phyloP scores from a whole-genome alignment of 73 alveolate genomes.

The Paramecium octaurelia region DNA sequence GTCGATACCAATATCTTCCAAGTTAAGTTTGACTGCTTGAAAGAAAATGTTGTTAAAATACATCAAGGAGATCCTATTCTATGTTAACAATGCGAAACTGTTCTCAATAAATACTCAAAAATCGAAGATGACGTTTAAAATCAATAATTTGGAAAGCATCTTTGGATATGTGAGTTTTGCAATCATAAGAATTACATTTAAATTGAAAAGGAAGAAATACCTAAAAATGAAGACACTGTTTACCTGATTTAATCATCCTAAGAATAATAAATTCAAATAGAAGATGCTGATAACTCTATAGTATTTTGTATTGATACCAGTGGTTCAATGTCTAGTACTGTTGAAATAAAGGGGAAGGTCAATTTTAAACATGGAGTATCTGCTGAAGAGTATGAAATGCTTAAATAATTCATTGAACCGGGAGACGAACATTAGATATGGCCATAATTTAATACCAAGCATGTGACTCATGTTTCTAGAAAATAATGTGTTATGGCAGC shows the following conservation, averaged over 20 bases:
- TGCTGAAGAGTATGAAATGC: constrained; percentile 65
- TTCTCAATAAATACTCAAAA: constrained; percentile 72
- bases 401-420: constrained; percentile 61
- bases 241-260: constrained; percentile 68
- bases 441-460: constrained; percentile 64
- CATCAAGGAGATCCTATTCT: constrained; percentile 80
- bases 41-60: constrained; percentile 62
- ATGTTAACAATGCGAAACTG: constrained; percentile 80
- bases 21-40: constrained; percentile 60
- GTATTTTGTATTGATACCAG: constrained; percentile 88
- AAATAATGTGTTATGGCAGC: constrained; percentile 94
- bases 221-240: constrained; percentile 58
- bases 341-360: constrained; percentile 76
- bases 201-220: constrained; percentile 75
- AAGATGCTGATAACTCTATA: constrained; percentile 41
- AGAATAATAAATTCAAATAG: constrained; percentile 56
- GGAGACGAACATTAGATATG: constrained; percentile 68
- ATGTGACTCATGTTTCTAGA: constrained; percentile 79
- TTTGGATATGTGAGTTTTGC: constrained; percentile 82
- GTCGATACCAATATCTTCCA: constrained; percentile 79
- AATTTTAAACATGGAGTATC: constrained; percentile 74
- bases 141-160: background rate
- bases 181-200: constrained; percentile 46
- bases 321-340: constrained; percentile 91
- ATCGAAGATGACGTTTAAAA: constrained; percentile 41